Conservation (phyloP, 148 eudicot species). For the Fagopyrum esculentum region DNA sequence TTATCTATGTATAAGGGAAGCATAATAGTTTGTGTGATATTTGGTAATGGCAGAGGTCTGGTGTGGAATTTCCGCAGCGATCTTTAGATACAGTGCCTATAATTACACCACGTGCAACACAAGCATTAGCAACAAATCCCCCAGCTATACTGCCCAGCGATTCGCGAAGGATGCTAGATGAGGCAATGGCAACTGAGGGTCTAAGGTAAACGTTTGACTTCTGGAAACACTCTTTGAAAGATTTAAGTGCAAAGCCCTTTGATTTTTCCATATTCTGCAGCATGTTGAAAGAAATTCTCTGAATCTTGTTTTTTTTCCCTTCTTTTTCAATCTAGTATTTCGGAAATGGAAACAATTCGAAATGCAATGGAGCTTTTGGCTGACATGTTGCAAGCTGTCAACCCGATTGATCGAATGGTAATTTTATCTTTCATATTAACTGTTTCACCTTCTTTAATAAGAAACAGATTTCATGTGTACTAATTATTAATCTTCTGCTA, state of each 20-base stretch:
- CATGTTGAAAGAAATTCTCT: not conserved
- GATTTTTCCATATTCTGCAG: not conserved
- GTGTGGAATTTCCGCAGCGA: conserved; percentile 72
- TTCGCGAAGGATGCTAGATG: conserved; percentile 73
- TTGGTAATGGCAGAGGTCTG: conserved; percentile 51
- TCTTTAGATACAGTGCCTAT: conserved; percentile 60
- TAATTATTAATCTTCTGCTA: not conserved
- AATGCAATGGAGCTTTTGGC: conserved; percentile 58
- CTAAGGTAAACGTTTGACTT: conserved; percentile 46
- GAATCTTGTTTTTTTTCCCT: not conserved
- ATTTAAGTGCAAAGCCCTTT: not conserved
- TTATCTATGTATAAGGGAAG: conserved; percentile 24
- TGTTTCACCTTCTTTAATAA: not conserved
- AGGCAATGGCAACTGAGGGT: conserved; percentile 78
- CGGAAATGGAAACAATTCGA: conserved; percentile 66
- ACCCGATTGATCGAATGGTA: conserved; percentile 71
- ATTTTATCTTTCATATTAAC: not conserved
- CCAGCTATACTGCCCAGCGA: conserved; percentile 67
- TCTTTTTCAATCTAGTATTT: conserved; percentile 29
- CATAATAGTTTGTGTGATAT: conserved; percentile 6
- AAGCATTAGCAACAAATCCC: conserved; percentile 32
- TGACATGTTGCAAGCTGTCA: conserved; percentile 88
- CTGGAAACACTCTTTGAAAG: not conserved
- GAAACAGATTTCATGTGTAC: not conserved
- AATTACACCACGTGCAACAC: conserved; percentile 70